phyloP scores from a whole-genome alignment of 768 basidiomycete species.

The Leccinum disarticulatum region DNA sequence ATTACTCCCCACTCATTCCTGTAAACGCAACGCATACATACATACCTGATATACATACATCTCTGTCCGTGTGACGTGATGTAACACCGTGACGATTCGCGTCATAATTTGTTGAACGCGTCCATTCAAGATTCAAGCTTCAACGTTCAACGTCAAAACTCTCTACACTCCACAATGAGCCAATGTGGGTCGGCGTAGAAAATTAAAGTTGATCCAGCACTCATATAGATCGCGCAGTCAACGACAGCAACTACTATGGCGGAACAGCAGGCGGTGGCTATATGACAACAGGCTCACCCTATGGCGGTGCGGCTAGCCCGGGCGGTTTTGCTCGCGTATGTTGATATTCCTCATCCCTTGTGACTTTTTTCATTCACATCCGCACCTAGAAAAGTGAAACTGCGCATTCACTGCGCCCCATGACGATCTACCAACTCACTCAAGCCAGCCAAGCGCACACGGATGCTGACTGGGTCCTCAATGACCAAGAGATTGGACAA shows the following conservation, averaged over 20 bases:
- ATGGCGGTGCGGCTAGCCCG: constrained; percentile 55
- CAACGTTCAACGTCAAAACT: constrained; percentile 2
- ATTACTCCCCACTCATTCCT: constrained; percentile 28
- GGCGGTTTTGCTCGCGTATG: constrained; percentile 48
- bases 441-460: constrained; percentile 80
- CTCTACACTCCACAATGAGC: constrained; percentile 35
- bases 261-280: constrained; percentile 54
- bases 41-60: background rate
- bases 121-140: constrained; percentile 6
- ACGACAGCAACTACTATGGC: constrained; percentile 43
- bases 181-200: constrained; percentile 36
- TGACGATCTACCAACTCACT: constrained; percentile 74
- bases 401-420: constrained; percentile 60
- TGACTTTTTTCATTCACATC: background rate
- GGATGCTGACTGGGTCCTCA: constrained; percentile 87
- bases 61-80: constrained; percentile 10
- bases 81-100: constrained; percentile 27
- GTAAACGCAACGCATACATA: constrained; percentile 12
- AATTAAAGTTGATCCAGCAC: background rate
- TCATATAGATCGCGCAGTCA: constrained; percentile 18
- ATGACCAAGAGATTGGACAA: constrained; percentile 78
- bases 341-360: constrained; percentile 3
- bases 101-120: constrained; percentile 21
- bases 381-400: constrained; percentile 36
- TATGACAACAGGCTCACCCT: constrained; percentile 60